Evolutionary conservation across 345 rosid species (phyloP).

Genomic region (Brassica carinata): DNA sequence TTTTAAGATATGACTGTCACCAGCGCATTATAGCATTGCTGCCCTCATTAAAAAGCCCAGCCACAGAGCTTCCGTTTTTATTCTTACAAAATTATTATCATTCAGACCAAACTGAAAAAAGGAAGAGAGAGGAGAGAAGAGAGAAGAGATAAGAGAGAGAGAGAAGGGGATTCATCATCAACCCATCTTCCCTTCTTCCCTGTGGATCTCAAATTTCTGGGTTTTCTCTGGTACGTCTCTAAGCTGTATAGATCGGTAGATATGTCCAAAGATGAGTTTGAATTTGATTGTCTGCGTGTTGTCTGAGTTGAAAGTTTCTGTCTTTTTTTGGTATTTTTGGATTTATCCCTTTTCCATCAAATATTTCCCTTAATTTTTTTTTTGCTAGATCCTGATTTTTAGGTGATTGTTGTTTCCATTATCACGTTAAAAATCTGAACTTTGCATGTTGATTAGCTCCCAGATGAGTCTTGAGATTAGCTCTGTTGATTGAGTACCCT

Average conservation of each 20-base stretch:
- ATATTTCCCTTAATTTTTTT: too few species aligned
- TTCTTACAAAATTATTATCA: slow-evolving; percentile 31
- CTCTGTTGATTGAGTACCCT: too few species aligned
- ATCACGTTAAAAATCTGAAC: slow-evolving; percentile 3
- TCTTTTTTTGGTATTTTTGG: slow-evolving; percentile 10
- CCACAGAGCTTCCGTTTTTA: slow-evolving; percentile 31
- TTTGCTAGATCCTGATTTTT: background rate
- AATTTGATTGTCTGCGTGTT: slow-evolving; percentile 7
- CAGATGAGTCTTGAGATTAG: background rate
- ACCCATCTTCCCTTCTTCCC: slow-evolving; percentile 12
- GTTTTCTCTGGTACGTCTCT: slow-evolving; percentile 6
- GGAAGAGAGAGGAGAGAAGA: background rate
- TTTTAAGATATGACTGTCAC: slow-evolving; percentile 40
- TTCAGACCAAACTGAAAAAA: slow-evolving; percentile 28
- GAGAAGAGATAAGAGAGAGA: slow-evolving; percentile 2
- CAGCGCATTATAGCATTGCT: slow-evolving; percentile 37
- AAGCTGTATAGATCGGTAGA: slow-evolving; percentile 15
- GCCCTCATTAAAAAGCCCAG: slow-evolving; percentile 29
- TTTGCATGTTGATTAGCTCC: slow-evolving; percentile 23
- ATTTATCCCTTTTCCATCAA: background rate
- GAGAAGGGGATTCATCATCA: slow-evolving; percentile 30
- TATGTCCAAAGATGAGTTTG: background rate
- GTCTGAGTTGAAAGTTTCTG: slow-evolving; percentile 12
- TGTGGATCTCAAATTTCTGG: slow-evolving; percentile 17
- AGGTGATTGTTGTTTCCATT: background rate